Evolutionary conservation across 768 basidiomycete species (phyloP).

Genomic region (Mycena sanguinolenta): DNA sequence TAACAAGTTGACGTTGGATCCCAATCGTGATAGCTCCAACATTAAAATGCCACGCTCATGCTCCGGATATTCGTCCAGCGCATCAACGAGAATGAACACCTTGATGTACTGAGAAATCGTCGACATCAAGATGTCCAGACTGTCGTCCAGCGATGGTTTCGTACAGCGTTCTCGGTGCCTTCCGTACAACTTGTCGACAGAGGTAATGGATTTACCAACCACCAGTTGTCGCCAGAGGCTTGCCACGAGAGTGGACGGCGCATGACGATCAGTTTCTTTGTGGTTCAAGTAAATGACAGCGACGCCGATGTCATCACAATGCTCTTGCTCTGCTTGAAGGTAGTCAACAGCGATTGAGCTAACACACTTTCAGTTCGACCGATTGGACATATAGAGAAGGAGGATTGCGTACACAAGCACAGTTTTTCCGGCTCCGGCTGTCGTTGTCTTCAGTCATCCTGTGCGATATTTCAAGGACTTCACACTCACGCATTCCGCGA

Average conservation of each 20-base stretch:
- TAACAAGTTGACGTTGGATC: background rate
- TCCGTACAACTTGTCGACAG: background rate
- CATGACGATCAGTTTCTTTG: constrained; percentile 13
- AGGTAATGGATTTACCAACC: background rate
- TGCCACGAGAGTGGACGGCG: background rate
- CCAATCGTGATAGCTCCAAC: background rate
- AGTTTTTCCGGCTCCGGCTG: constrained; percentile 21
- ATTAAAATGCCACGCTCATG: background rate
- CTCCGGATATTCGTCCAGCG: constrained; percentile 17
- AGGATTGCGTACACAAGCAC: too few species aligned
- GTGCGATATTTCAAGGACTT: background rate
- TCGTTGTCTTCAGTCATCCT: background rate
- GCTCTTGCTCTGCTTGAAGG: background rate
- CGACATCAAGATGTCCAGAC: background rate
- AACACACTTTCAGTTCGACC: background rate
- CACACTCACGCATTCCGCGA: constrained; percentile 14
- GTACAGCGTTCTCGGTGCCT: background rate
- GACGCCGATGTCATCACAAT: background rate
- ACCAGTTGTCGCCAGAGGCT: constrained; percentile 15
- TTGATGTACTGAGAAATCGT: background rate
- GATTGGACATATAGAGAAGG: background rate
- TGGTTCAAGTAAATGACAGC: constrained; percentile 24
- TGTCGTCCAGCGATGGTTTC: background rate
- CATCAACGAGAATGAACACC: constrained; percentile 15
- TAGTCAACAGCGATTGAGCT: constrained; percentile 7